Evolutionary conservation across 2,329 filamentous ascomycete species (phyloP), one percentile per base, ranked within the genome.

Genomic region (Penicillium decumbens): DNA sequence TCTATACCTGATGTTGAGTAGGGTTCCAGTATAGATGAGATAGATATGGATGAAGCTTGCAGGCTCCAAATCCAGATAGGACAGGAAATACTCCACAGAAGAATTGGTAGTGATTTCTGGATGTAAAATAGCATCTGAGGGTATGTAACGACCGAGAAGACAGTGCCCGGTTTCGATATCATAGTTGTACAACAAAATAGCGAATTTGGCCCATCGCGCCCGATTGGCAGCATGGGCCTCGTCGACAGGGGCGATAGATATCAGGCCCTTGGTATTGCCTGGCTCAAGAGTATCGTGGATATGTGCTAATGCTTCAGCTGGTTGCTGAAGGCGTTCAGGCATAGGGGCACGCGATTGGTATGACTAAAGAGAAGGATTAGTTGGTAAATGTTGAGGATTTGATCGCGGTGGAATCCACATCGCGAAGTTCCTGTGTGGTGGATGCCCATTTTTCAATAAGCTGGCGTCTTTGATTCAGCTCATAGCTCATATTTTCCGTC

Each of bases 141-240:
- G 45, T 2, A 47, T 47, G 15, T 47, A 6, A 13, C 6, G 25
- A 47, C 42, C 6, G 45, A n/a, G n/a, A n/a, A 47, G n/a, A 47
- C 39, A 42, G 15, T 47, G 45, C 30, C 45, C 45, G 27, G 30
- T 6, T 12, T 47, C 45, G 15, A 47, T 42, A 47, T 47, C 39
- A 47, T 47, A 47, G 39, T 47, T 13, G 13, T 47, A 47, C 45
- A 42, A 30, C 23, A 47, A 10, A 20, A 47, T 47, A 7, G 30
- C 39, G 39, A 47, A 47, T 47, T 47, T 47, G 13, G 42, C 39
- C 32, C 10, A 43, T 42, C 45, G 45, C 30, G 45, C 45, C n/a
- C 39, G 38, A 42, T 47, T 47, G 23, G 6, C 30, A 47, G 45
- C 5, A 43, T 47, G 45, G 24, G 6, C 27, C 39, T 47, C 39